Conservation (phyloP, 345 rosid genomes). For the Salix koriyanagi region DNA sequence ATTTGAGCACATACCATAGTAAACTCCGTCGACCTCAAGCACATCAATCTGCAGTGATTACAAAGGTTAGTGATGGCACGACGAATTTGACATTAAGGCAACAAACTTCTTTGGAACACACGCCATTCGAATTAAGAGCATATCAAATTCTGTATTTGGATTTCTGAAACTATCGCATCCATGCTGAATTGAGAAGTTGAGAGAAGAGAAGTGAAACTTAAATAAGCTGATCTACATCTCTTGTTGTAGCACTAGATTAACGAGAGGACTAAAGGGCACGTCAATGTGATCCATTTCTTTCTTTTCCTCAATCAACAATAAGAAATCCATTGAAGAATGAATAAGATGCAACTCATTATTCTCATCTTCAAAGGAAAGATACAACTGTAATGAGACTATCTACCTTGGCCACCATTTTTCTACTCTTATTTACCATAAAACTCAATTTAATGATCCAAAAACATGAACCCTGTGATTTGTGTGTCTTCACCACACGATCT, state of each 20-base stretch:
- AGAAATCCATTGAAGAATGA: background rate
- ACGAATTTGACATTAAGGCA: background rate
- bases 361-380: background rate
- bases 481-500: too few relatives aligned
- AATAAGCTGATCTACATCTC: too few relatives aligned
- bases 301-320: background rate
- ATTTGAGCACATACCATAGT: conserved; percentile 48
- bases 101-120: background rate
- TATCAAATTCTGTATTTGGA: background rate
- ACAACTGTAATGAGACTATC: background rate
- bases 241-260: background rate
- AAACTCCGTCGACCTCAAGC: conserved; percentile 85
- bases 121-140: background rate
- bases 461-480: background rate
- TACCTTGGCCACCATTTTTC: background rate
- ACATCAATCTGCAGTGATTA: conserved; percentile 80
- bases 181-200: background rate
- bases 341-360: background rate
- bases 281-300: background rate
- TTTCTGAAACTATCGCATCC: background rate
- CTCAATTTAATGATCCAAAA: background rate
- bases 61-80: background rate
- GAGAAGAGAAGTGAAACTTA: background rate
- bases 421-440: background rate
- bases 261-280: background rate